Percentiles rank a stretch among this genome's conserved stretches.
These are phyloP conservation scores for Gynandropsis gynandra DNA, from an alignment of 345 rosid genomes.

Conservation along the genomic window DNA sequence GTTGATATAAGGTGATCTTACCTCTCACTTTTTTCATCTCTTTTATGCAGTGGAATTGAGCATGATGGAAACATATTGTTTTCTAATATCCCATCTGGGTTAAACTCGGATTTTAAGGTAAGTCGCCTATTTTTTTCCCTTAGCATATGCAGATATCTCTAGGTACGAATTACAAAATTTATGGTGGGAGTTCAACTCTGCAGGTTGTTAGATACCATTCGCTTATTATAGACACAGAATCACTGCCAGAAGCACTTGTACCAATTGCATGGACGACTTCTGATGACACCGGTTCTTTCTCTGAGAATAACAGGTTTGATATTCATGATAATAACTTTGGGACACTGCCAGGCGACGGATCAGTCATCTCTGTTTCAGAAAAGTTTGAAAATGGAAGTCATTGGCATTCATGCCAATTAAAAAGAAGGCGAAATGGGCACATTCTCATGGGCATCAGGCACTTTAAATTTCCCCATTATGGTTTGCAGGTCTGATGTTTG, in stretches of 20 bases:
- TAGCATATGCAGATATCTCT: constrained; percentile 9
- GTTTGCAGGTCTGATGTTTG: constrained; percentile 65
- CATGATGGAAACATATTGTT: constrained; percentile 69
- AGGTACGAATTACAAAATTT: constrained; percentile 13
- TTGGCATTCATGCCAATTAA: constrained; percentile 26
- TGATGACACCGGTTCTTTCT: constrained; percentile 43
- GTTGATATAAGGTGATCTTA: constrained; percentile 8
- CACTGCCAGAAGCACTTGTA: constrained; percentile 74
- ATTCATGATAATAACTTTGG: constrained; percentile 23
- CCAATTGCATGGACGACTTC: constrained; percentile 85
- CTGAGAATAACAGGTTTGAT: constrained; percentile 33
- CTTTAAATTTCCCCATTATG: constrained; percentile 81
- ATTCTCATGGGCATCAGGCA: constrained; percentile 90
- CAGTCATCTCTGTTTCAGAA: constrained; percentile 26
- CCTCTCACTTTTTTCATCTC: constrained; percentile 14
- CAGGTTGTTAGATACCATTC: constrained; percentile 98
- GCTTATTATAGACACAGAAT: constrained; percentile 61
- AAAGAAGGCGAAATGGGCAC: constrained; percentile 28
- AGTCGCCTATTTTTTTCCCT: constrained; percentile 19
- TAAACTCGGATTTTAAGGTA: constrained; percentile 83
- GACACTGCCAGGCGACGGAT: constrained; percentile 21
- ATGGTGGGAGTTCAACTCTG: constrained; percentile 12
- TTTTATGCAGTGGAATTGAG: constrained; percentile 64
- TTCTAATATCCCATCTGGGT: constrained; percentile 69
- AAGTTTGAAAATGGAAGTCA: constrained; percentile 25